A percentile compares a stretch with the other conserved stretches of the same genome.
phyloP scores from a whole-genome alignment of 257 asterid species.

The Solanum chiquidenum region DNA sequence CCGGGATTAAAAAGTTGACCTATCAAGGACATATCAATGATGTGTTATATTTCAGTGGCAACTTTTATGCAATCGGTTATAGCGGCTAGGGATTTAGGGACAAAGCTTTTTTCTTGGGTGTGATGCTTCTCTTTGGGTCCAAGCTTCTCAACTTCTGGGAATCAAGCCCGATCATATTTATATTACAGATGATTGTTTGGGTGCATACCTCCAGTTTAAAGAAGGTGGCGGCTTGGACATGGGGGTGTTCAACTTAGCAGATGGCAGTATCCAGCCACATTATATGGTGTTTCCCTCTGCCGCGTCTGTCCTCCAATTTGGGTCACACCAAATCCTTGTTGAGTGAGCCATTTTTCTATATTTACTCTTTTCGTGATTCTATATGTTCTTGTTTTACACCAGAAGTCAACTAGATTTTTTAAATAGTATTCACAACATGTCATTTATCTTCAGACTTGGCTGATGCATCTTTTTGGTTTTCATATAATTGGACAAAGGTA shows the following conservation, averaged over 20 bases:
- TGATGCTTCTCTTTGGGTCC: not conserved
- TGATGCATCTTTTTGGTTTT: not conserved
- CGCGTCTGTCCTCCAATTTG: not conserved
- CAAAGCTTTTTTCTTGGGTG: not conserved
- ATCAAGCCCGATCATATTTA: not conserved
- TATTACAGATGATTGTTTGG: not conserved
- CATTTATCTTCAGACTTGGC: not conserved
- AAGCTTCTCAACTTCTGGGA: not conserved
- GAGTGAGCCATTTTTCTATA: not conserved
- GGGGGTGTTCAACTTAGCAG: not conserved
- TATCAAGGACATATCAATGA: too few species aligned
- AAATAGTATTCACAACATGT: not conserved
- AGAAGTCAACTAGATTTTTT: not conserved
- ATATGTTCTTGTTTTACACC: not conserved
- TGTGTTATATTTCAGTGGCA: not conserved
- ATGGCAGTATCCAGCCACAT: not conserved
- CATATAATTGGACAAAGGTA: not conserved
- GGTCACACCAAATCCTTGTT: not conserved
- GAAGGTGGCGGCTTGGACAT: not conserved
- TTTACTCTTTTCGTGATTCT: not conserved
- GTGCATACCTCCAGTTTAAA: not conserved
- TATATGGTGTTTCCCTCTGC: not conserved
- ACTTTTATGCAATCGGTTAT: not conserved
- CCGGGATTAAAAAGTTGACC: not conserved
- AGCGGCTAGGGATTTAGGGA: not conserved